phyloP scores from a whole-genome alignment of 768 basidiomycete genomes.

The Nevesoporus exiguus region DNA sequence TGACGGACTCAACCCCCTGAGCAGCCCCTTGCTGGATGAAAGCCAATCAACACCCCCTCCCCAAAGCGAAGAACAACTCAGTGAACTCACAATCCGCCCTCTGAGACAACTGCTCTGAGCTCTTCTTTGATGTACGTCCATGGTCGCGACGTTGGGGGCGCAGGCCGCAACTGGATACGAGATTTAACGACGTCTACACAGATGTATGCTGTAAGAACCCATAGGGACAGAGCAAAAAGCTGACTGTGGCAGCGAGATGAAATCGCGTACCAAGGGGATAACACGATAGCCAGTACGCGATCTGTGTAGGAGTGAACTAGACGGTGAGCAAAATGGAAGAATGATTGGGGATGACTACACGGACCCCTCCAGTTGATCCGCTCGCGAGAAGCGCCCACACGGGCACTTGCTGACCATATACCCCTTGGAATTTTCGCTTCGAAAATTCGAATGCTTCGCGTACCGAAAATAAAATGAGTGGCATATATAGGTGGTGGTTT shows the following conservation, averaged over 20 bases:
- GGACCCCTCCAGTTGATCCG: constrained; percentile 78
- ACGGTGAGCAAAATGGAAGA: background rate
- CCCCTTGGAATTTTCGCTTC: constrained; percentile 68
- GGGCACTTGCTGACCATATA: constrained; percentile 66
- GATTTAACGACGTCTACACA: constrained; percentile 84
- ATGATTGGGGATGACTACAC: constrained; percentile 23
- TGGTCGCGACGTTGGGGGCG: constrained; percentile 71
- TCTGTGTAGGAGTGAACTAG: constrained; percentile 3
- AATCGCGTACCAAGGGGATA: constrained; percentile 70
- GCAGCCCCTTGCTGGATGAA: constrained; percentile 49
- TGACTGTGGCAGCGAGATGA: background rate
- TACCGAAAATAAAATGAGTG: background rate
- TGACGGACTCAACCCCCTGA: constrained; percentile 73
- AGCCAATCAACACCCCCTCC: background rate
- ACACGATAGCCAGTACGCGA: constrained; percentile 79
- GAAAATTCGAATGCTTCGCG: constrained; percentile 78
- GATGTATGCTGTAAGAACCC: background rate
- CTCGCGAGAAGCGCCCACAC: constrained; percentile 84
- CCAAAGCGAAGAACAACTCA: background rate
- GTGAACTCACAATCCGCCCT: constrained; percentile 66
- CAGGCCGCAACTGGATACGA: constrained; percentile 73
- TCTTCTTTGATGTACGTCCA: constrained; percentile 75
- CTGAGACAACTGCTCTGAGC: constrained; percentile 58
- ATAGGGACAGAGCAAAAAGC: background rate
- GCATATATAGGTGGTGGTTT: background rate